These are phyloP conservation scores for Mycotypha africana DNA, from an alignment of 371 early-diverging fungal species.

Conservation along the genomic window DNA sequence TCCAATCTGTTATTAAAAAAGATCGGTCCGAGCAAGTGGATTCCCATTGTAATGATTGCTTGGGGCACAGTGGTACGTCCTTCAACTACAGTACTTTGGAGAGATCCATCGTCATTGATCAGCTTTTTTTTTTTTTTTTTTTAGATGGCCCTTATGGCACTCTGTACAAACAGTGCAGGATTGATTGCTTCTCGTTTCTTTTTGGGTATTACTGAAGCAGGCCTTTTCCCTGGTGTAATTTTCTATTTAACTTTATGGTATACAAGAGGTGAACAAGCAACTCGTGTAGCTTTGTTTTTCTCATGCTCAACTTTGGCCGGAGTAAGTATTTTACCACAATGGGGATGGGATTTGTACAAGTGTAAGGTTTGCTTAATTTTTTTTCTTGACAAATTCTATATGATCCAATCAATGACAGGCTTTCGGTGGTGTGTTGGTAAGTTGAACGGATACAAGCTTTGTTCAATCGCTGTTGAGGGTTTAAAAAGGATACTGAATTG, in stretches of 20 bases:
- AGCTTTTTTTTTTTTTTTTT: slow-evolving; percentile 3
- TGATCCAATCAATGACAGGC: slow-evolving; percentile 18
- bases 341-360: too few species aligned
- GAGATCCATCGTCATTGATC: slow-evolving; percentile 1
- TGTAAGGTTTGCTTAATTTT: too few species aligned
- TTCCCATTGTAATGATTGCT: slow-evolving; percentile 56
- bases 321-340: too few species aligned
- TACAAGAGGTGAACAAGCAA: slow-evolving; percentile 60
- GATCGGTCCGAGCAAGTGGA: slow-evolving; percentile 63
- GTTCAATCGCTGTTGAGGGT: too few species aligned
- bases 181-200: slow-evolving; percentile 61
- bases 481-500: too few species aligned
- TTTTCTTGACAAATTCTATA: neutral
- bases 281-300: slow-evolving; percentile 68
- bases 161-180: slow-evolving; percentile 34
- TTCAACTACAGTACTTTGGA: neutral
- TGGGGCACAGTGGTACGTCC: slow-evolving; percentile 36
- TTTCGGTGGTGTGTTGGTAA: slow-evolving; percentile 50
- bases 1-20: slow-evolving; percentile 67
- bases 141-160: slow-evolving; percentile 44
- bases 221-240: slow-evolving; percentile 51
- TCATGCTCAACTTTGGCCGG: slow-evolving; percentile 63
- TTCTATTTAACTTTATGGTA: slow-evolving; percentile 51
- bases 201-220: slow-evolving; percentile 67
- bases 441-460: too few species aligned